These are phyloP conservation scores for Cutaneotrichosporon sp. DNA, from an alignment of 1,284 basidiomycete genomes.

Conservation along the genomic window DNA sequence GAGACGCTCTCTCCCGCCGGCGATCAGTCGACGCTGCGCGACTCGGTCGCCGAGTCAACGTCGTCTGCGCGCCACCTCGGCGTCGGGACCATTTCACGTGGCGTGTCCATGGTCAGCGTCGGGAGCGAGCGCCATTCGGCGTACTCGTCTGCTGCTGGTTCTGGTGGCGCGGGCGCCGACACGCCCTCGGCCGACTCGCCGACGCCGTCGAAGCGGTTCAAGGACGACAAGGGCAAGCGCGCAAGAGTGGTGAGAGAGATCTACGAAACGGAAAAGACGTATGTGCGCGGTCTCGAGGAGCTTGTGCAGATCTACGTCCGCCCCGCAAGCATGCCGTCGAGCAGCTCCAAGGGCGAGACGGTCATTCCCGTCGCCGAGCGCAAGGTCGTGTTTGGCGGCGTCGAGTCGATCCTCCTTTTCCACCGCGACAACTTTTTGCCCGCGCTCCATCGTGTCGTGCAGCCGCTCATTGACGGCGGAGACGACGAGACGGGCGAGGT, in stretches of 20 bases:
- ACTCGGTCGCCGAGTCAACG: conserved; percentile 12
- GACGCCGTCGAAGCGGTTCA: conserved; percentile 70
- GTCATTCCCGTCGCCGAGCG: conserved; percentile 63
- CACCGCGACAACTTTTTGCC: conserved; percentile 89
- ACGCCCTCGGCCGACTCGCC: not conserved
- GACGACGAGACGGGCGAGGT: conserved; percentile 66
- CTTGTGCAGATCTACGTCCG: conserved; percentile 92
- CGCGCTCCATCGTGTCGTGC: conserved; percentile 69
- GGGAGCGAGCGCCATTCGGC: conserved; percentile 19
- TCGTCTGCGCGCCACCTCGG: conserved; percentile 3
- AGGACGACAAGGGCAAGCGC: conserved; percentile 77
- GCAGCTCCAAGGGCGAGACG: conserved; percentile 66
- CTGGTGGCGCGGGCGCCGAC: too few relatives aligned
- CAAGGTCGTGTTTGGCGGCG: conserved; percentile 84
- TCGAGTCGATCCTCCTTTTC: conserved; percentile 86
- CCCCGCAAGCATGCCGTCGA: conserved; percentile 66
- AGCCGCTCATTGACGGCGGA: conserved; percentile 59
- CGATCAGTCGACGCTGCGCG: conserved; percentile 1
- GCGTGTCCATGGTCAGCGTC: conserved; percentile 22
- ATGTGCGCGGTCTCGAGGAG: conserved; percentile 86
- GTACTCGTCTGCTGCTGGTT: conserved; percentile 2
- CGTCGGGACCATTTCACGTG: conserved; percentile 14
- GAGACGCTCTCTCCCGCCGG: not conserved
- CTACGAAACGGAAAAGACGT: conserved; percentile 89
- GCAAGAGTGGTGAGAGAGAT: conserved; percentile 77